A percentile compares a stretch with the other conserved stretches of the same genome.
Evolutionary conservation across 208 protist genomes (phyloP).

Genomic region (Zelonia costaricensis): DNA sequence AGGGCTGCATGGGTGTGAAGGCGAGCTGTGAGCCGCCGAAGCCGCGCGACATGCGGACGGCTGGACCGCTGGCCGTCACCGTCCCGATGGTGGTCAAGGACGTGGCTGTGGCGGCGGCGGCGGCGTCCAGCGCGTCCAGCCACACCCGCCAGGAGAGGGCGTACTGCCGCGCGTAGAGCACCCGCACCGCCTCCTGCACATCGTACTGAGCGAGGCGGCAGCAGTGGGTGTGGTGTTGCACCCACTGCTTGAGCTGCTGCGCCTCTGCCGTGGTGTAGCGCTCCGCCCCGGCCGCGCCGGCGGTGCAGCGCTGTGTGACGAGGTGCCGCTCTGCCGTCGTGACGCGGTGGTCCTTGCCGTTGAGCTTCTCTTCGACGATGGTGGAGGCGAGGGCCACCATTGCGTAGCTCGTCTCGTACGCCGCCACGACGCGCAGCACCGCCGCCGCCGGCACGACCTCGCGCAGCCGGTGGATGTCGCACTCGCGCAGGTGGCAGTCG

Average conservation of each 20-base stretch:
- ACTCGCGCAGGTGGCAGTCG: conserved; percentile 61
- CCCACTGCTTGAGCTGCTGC: conserved; percentile 22
- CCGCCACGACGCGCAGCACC: conserved; percentile 58
- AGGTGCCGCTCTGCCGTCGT: conserved; percentile 16
- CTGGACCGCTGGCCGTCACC: too few species aligned
- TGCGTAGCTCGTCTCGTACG: conserved; percentile 36
- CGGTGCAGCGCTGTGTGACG: conserved; percentile 27
- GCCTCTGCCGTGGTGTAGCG: conserved; percentile 62
- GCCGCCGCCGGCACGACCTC: conserved; percentile 54
- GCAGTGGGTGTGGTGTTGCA: conserved; percentile 43
- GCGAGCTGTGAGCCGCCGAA: too few species aligned
- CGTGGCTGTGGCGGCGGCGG: neutral
- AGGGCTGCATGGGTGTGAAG: too few species aligned
- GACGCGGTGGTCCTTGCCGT: conserved; percentile 35
- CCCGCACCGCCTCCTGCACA: conserved; percentile 38
- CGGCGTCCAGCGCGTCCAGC: conserved; percentile 21
- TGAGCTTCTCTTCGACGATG: conserved; percentile 71
- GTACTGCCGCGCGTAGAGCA: conserved; percentile 72
- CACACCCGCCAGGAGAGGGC: conserved; percentile 65
- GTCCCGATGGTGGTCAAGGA: neutral
- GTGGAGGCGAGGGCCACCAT: conserved; percentile 54
- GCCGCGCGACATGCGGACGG: neutral
- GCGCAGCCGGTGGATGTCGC: conserved; percentile 66
- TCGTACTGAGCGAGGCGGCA: conserved; percentile 50
- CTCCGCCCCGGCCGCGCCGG: conserved; percentile 28